Evolutionary conservation across 202 grass and related monocot species (phyloP).

Genomic region (Zoysia matrella): DNA sequence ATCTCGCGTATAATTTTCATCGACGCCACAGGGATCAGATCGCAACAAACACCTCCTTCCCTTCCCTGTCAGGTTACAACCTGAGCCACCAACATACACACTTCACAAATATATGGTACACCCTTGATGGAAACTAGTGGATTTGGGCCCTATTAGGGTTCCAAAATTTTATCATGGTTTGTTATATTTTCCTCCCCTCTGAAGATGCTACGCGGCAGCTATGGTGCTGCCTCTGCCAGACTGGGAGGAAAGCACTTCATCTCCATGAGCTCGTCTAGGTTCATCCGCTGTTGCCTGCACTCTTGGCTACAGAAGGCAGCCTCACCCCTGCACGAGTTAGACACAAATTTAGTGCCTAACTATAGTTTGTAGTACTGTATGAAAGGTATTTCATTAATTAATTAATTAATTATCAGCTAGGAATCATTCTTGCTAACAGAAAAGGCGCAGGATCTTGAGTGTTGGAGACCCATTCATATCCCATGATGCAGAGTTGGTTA

Average conservation of each 20-base stretch:
- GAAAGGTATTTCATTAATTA: neutral
- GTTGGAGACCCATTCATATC: conserved; percentile 36
- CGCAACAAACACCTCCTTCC: conserved; percentile 12
- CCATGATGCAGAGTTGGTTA: conserved; percentile 31
- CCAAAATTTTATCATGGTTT: conserved; percentile 26
- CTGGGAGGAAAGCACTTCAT: conserved; percentile 57
- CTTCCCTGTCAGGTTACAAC: conserved; percentile 18
- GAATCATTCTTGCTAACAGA: too few relatives aligned
- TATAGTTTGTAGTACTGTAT: too few relatives aligned
- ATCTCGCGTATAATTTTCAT: conserved; percentile 11
- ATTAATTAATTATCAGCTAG: neutral
- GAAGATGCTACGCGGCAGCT: conserved; percentile 58
- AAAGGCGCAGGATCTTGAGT: conserved; percentile 25
- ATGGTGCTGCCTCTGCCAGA: conserved; percentile 58
- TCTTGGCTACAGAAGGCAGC: conserved; percentile 95
- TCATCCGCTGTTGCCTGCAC: conserved; percentile 92
- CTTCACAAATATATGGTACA: conserved; percentile 45
- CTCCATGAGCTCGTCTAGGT: conserved; percentile 74
- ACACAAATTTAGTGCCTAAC: neutral
- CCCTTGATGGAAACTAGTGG: conserved; percentile 45
- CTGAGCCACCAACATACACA: conserved; percentile 46
- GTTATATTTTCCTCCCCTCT: neutral
- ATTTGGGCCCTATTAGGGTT: conserved; percentile 45
- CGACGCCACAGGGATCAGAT: conserved; percentile 14
- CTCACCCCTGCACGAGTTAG: conserved; percentile 65